Evolutionary conservation across 164 flowering plant genomes (phyloP).

Genomic region (Piper longum): DNA sequence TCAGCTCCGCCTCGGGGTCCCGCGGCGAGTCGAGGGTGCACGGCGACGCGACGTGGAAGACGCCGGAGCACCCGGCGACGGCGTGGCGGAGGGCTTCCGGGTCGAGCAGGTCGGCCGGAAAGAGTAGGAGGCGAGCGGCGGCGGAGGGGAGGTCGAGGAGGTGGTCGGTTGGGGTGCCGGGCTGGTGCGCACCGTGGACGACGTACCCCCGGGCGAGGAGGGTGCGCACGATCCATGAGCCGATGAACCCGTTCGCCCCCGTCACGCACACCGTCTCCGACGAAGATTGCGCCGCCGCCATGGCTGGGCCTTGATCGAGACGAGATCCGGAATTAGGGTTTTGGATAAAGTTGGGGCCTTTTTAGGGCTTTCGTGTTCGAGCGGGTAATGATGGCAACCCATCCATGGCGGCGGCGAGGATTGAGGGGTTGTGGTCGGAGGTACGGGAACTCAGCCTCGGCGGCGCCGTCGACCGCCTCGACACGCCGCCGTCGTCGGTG

Average conservation of each 20-base stretch:
- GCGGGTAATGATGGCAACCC: no score
- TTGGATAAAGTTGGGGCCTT: no score
- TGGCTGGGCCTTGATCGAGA: background rate
- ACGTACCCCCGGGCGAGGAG: constrained; percentile 47
- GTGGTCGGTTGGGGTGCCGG: constrained; percentile 46
- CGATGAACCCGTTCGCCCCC: constrained; percentile 84
- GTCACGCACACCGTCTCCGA: constrained; percentile 45
- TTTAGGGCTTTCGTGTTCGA: no score
- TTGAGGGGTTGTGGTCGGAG: constrained; percentile 44
- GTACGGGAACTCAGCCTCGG: constrained; percentile 75
- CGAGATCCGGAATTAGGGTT: no score
- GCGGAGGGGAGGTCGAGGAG: constrained; percentile 27
- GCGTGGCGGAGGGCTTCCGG: constrained; percentile 29
- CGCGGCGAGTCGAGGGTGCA: constrained; percentile 52
- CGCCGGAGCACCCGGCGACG: constrained; percentile 42
- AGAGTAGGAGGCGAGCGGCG: constrained; percentile 14
- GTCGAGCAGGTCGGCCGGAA: constrained; percentile 48
- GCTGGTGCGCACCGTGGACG: constrained; percentile 45
- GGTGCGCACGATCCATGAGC: constrained; percentile 53
- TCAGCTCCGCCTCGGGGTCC: constrained; percentile 49
- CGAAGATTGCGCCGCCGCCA: background rate
- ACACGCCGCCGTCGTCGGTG: constrained; percentile 54
- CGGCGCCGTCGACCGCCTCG: constrained; percentile 33
- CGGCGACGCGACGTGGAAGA: constrained; percentile 87
- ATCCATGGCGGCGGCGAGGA: background rate